phyloP scores from a whole-genome alignment of 148 eudicot species.

The Cornus controversa region DNA sequence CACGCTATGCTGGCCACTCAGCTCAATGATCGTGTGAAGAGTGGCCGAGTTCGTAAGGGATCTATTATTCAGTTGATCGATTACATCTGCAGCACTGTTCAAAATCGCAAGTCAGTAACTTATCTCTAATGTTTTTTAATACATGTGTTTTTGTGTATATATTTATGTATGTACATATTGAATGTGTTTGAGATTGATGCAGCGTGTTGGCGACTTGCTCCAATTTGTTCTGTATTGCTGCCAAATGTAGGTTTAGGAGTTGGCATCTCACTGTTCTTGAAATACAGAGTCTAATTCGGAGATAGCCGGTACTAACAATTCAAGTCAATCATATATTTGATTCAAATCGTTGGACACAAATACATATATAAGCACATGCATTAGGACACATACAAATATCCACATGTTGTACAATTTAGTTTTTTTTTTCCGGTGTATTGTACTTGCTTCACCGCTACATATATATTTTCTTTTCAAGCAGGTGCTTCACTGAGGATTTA shows the following conservation, averaged over 20 bases:
- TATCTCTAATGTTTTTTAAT: not conserved
- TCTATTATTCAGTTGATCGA: conserved; percentile 90
- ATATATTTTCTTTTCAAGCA: too few relatives aligned
- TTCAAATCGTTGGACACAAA: not conserved
- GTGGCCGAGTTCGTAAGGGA: conserved; percentile 53
- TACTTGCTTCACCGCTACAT: not conserved
- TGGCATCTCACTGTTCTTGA: not conserved
- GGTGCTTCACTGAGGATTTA: too few relatives aligned
- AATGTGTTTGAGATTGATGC: not conserved
- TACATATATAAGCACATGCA: not conserved
- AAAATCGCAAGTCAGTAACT: conserved; percentile 64
- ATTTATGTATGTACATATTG: not conserved
- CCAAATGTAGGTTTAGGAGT: not conserved
- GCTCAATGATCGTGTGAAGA: conserved; percentile 76
- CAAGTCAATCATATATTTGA: not conserved
- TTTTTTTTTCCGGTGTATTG: too few relatives aligned
- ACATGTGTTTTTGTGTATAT: not conserved
- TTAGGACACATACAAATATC: not conserved
- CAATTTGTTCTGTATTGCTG: not conserved
- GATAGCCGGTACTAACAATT: not conserved
- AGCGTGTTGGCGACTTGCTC: not conserved
- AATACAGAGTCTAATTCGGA: not conserved
- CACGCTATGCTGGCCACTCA: conserved; percentile 89
- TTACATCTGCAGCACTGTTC: conserved; percentile 70
- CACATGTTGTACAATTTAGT: not conserved